Evolutionary conservation across 2,329 filamentous ascomycete species (phyloP).

Genomic region (Monilinia polystroma): DNA sequence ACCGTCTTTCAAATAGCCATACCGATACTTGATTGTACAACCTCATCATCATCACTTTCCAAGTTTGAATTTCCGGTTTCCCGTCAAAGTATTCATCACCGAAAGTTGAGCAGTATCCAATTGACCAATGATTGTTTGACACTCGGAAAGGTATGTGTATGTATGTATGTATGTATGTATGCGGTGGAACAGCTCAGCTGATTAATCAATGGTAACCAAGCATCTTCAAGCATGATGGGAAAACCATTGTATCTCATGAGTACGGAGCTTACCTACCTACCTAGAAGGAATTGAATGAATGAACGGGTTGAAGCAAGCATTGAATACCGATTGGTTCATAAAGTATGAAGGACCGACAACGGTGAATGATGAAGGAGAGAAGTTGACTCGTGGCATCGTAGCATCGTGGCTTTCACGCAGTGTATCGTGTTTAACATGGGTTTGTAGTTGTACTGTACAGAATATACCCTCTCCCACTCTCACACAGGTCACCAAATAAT

Average conservation of each 20-base stretch:
- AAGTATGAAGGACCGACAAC: slow-evolving; percentile 13
- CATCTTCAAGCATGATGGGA: slow-evolving; percentile 1
- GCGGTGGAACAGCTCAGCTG: slow-evolving; percentile 20
- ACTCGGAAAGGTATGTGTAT: neutral
- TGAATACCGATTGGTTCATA: slow-evolving; percentile 9
- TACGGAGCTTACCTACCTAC: too few species aligned
- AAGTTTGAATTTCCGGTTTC: slow-evolving; percentile 9
- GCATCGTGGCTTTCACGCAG: slow-evolving; percentile 23
- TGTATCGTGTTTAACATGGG: slow-evolving; percentile 20
- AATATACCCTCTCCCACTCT: neutral
- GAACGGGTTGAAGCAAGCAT: neutral
- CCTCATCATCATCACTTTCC: neutral
- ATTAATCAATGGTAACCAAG: slow-evolving; percentile 22
- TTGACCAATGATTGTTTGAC: neutral
- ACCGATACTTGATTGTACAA: slow-evolving; percentile 6
- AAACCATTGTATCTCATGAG: slow-evolving; percentile 19
- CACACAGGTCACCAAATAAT: neutral
- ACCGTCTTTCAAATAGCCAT: slow-evolving; percentile 18
- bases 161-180: neutral
- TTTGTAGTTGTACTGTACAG: neutral
- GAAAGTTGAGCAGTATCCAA: neutral
- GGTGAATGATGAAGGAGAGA: slow-evolving; percentile 11
- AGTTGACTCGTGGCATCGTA: slow-evolving; percentile 8
- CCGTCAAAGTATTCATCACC: neutral
- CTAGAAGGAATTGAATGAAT: too few species aligned